Base-by-base conservation (phyloP, 2,329 filamentous ascomycete genomes). In the Blastomyces silverae region DNA sequence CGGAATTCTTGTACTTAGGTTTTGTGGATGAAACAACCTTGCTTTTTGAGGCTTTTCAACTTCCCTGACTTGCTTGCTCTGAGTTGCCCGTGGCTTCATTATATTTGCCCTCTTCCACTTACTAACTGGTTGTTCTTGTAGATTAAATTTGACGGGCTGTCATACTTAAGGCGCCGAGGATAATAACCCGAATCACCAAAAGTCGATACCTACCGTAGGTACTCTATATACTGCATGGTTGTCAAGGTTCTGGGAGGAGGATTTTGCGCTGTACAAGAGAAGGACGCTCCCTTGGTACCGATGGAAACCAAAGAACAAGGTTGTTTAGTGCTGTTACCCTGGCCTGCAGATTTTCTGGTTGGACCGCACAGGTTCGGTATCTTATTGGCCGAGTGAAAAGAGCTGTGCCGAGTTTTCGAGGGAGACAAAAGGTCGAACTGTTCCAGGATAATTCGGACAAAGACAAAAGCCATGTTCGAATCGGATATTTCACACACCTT, bases 261-360 rank as follows among this genome's bases (percentile, higher is more conserved):
- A n/a, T n/a, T n/a, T n/a, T n/a, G n/a, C n/a, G n/a, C n/a, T n/a
- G n/a, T n/a, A n/a, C n/a, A n/a, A n/a, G n/a, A n/a, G n/a, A n/a
- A n/a, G n/a, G n/a, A n/a, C n/a, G n/a, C n/a, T n/a, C n/a, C n/a
- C n/a, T 50, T 11, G 46, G 52, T 31, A 15, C 11, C 52, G 6
- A 10, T 13, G 0, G 11, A 55, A 55, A 31, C 17, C 11, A 17
- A n/a, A n/a, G 8, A 37, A 22, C 28, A 39, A 42, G n/a, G 34
- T 39, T 31, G 28, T 11, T 56, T 42, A 58, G 56, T 39, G 56
- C 56, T 58, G 34, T 58, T 22, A 58, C 56, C 6, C 20, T 57
- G 53, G 10, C 53, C 53, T 56, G 53, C 55, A 39, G 55, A 39
- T n/a, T 5, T 10, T 39, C 17, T 39, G 20, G 20, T 15, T n/a